Base-by-base conservation (phyloP, 2,329 filamentous ascomycete species). In the Chaetomiaceae sp. region DNA sequence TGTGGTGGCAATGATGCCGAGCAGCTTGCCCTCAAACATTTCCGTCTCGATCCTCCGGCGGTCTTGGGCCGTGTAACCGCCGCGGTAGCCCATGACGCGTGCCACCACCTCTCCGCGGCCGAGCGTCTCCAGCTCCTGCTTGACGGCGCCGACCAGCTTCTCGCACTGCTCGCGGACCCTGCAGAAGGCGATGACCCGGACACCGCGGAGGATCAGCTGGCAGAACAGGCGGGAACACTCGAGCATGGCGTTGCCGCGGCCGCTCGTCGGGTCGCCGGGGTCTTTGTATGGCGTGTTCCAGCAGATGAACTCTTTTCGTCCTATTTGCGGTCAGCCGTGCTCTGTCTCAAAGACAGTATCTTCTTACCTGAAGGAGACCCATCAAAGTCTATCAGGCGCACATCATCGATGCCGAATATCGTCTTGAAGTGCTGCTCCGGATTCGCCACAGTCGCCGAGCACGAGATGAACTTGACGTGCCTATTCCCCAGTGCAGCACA, bases 271-370 rank as follows among this genome's bases (percentile, higher is more conserved):
- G 69, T 97, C 92, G 1, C 79, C 81, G 0, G 92, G 90, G 61
- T 96, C 92, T 67, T 91, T 95, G 69, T 84, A 96, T 0, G 94
- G 94, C 0, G 92, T 96, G 63, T 99, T 97, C 94, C 94, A 99
- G 69, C 91, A 97, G 6, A 99, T 66, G 54, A 97, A 97, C 64
- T 97, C 92, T 67, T 97, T 97, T 20, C 90, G 80, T 0, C 62
- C 60, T 60, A 23, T n/a, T 17, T 4, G 15, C 19, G 2, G 53
- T 56, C 19, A 57, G 53, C n/a, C 36, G 5, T 37, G 15, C 4
- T 23, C 3, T 15, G 0, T 7, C 4, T 17, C n/a, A 6, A 12
- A 6, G 2, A 9, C 19, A 19, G 14, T 2, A 11, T 2, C 9
- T 9, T 29, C 51, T 27, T 44, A 59, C 92, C 90, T 6, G 90